These are phyloP conservation scores for Acrocalymma vagum DNA, from an alignment of 2,329 filamentous ascomycete species.

Conservation along the genomic window DNA sequence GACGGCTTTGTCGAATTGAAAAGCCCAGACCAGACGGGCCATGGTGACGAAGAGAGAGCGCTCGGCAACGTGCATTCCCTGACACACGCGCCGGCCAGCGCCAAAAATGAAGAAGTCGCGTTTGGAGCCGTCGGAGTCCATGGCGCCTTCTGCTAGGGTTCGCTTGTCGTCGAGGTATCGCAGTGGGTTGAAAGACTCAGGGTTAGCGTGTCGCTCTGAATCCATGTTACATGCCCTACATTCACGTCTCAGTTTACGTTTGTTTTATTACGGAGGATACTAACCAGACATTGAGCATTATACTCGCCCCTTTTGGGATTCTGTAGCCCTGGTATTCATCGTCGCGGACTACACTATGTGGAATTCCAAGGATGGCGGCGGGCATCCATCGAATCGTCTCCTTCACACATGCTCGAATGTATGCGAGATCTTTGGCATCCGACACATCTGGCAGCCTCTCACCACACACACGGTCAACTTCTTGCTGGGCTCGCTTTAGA, in stretches of 20 bases:
- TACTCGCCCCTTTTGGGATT: conserved; percentile 48
- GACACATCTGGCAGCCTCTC: conserved; percentile 38
- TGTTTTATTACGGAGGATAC: not conserved
- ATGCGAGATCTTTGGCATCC: conserved; percentile 31
- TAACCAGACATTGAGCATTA: conserved; percentile 46
- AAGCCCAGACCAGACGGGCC: conserved; percentile 44
- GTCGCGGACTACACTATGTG: conserved; percentile 33
- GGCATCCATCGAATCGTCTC: conserved; percentile 43
- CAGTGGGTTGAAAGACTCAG: conserved; percentile 54
- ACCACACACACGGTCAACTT: conserved; percentile 40
- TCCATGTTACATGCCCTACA: conserved; percentile 43
- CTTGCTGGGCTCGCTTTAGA: conserved; percentile 27
- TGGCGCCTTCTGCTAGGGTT: conserved; percentile 40
- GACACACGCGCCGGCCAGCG: conserved; percentile 47
- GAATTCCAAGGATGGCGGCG: conserved; percentile 28
- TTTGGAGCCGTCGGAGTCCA: conserved; percentile 32
- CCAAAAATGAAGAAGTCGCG: conserved; percentile 51
- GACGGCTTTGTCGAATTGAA: conserved; percentile 23
- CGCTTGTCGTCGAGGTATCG: conserved; percentile 42
- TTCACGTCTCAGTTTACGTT: not conserved
- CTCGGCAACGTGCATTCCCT: conserved; percentile 48
- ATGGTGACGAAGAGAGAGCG: conserved; percentile 41
- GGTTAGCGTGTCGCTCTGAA: conserved; percentile 50
- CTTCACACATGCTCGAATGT: conserved; percentile 37
- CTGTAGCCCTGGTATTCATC: conserved; percentile 42